Conservation (phyloP, 2,329 filamentous ascomycete genomes). For the Venturia asperata region DNA sequence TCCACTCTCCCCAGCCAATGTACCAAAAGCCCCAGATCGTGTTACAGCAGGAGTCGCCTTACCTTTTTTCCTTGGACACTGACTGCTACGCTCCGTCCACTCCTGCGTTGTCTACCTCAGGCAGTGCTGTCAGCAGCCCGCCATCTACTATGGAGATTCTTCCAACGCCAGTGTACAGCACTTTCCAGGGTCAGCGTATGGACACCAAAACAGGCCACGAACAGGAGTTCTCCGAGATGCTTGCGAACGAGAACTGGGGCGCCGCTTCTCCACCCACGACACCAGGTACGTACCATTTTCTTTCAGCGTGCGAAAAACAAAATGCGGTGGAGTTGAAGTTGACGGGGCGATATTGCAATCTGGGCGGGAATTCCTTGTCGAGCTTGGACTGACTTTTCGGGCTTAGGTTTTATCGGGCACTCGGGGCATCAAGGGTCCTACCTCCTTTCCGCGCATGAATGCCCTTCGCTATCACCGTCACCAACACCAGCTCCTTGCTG, state of each 20-base stretch:
- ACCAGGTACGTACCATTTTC: conserved; percentile 61
- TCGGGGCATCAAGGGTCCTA: conserved; percentile 50
- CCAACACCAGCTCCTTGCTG: conserved; percentile 58
- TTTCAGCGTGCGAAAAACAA: conserved; percentile 1
- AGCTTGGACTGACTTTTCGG: conserved; percentile 11
- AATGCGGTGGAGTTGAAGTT: conserved; percentile 18
- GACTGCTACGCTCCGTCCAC: conserved; percentile 71
- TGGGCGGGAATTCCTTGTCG: not conserved
- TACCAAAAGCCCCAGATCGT: conserved; percentile 70
- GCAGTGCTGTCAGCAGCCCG: conserved; percentile 81
- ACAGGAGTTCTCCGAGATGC: conserved; percentile 62
- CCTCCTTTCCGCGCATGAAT: conserved; percentile 53
- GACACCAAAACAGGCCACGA: conserved; percentile 54
- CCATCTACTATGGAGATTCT: conserved; percentile 66
- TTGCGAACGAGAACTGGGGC: conserved; percentile 62
- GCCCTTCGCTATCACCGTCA: conserved; percentile 78
- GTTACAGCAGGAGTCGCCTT: conserved; percentile 51
- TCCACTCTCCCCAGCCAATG: conserved; percentile 66
- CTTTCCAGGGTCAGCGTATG: conserved; percentile 52
- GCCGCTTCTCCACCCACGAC: conserved; percentile 80
- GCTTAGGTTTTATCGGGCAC: conserved; percentile 58
- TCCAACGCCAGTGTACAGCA: conserved; percentile 74
- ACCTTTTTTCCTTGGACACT: conserved; percentile 61
- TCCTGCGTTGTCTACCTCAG: conserved; percentile 76
- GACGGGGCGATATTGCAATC: not conserved